Conservation (phyloP, 2,329 filamentous ascomycete species). For the Cercospora janseana region DNA sequence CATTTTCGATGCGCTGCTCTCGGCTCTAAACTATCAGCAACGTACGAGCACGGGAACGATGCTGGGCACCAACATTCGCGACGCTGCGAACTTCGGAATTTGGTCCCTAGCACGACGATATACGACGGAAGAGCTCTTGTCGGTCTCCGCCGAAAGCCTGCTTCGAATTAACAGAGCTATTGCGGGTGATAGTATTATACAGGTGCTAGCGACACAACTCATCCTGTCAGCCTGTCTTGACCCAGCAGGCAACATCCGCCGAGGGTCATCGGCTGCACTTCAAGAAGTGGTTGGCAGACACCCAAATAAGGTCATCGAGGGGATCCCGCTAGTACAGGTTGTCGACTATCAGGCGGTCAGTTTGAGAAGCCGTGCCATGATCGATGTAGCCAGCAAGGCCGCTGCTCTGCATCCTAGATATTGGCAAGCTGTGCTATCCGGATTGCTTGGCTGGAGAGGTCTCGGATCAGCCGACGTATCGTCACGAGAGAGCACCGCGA, state of each 20-base stretch:
- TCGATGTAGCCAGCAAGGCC: slow-evolving; percentile 69
- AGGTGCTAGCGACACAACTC: slow-evolving; percentile 76
- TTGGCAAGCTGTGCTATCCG: slow-evolving; percentile 67
- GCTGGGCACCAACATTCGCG: slow-evolving; percentile 83
- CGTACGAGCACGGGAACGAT: slow-evolving; percentile 80
- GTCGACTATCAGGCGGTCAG: slow-evolving; percentile 95
- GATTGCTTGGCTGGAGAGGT: slow-evolving; percentile 80
- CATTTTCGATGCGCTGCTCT: slow-evolving; percentile 72
- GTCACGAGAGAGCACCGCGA: slow-evolving; percentile 70
- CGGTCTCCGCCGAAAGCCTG: slow-evolving; percentile 48
- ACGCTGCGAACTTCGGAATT: slow-evolving; percentile 93
- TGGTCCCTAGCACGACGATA: slow-evolving; percentile 92
- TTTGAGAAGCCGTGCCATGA: slow-evolving; percentile 76
- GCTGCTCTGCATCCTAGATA: slow-evolving; percentile 63
- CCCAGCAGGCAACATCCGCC: slow-evolving; percentile 85
- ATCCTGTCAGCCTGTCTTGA: slow-evolving; percentile 81
- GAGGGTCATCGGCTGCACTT: slow-evolving; percentile 86
- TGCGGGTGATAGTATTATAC: slow-evolving; percentile 41
- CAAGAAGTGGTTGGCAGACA: slow-evolving; percentile 93
- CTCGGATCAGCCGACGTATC: slow-evolving; percentile 74
- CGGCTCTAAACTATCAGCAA: slow-evolving; percentile 85
- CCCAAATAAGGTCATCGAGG: slow-evolving; percentile 76
- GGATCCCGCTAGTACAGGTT: slow-evolving; percentile 80
- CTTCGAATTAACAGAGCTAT: slow-evolving; percentile 11
- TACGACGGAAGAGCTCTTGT: slow-evolving; percentile 70